Conservation (phyloP, 225 moss, liverwort and hornwort species). For the Sphagnum tenellum region DNA sequence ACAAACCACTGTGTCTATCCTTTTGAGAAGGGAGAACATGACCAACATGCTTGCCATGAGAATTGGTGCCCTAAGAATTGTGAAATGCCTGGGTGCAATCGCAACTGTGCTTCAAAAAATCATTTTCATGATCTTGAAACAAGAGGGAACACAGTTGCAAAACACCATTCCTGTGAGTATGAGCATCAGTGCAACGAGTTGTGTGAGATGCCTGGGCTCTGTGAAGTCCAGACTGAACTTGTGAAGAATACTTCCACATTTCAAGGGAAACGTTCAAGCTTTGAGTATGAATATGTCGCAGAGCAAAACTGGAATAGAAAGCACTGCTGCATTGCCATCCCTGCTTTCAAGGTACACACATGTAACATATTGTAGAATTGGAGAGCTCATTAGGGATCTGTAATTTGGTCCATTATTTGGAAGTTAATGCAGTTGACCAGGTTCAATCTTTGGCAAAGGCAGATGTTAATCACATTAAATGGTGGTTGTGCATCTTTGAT, state of each 20-base stretch:
- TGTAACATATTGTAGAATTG: no score
- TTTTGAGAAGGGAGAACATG: slow-evolving; percentile 14
- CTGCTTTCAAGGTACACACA: slow-evolving; percentile 7
- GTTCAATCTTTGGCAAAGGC: no score
- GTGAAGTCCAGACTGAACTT: slow-evolving; percentile 41
- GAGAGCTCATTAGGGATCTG: no score
- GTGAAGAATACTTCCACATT: slow-evolving; percentile 23
- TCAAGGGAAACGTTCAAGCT: slow-evolving; percentile 14
- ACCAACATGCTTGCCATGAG: slow-evolving; percentile 32
- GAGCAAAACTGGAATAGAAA: slow-evolving; percentile 25
- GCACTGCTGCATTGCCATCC: slow-evolving; percentile 28
- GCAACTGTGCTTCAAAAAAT: slow-evolving; percentile 18
- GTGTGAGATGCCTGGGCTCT: slow-evolving; percentile 38
- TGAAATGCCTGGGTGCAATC: slow-evolving; percentile 21
- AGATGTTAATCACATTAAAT: no score
- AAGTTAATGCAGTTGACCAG: no score
- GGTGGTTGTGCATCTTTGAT: no score
- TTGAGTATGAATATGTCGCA: slow-evolving; percentile 25
- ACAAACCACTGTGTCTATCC: slow-evolving; percentile 19
- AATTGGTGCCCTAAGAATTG: slow-evolving; percentile 35
- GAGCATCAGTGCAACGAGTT: slow-evolving; percentile 31
- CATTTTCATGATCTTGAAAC: no score
- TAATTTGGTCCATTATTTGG: no score
- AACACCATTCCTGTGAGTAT: slow-evolving; percentile 31
- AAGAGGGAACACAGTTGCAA: no score